Evolutionary conservation across 2,329 filamentous ascomycete genomes (phyloP), one percentile per base, ranked within the genome.

Genomic region (Didymella glomerata): DNA sequence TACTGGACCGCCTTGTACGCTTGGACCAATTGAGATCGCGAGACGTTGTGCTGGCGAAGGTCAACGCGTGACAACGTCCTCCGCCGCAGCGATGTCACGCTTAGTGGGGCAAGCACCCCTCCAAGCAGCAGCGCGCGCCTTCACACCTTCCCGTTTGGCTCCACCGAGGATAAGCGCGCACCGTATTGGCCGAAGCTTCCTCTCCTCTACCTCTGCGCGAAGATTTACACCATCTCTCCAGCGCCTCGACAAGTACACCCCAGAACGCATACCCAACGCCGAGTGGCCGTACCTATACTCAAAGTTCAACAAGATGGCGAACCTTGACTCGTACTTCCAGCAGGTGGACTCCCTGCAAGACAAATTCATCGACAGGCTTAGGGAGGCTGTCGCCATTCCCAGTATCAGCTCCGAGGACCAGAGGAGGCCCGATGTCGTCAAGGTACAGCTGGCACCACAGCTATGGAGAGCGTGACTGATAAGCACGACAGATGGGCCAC

Each of bases 331-430:
- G 65, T 98, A 90, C 84, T 98, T 97, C 85, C 88, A 92, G 81
- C 88, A 97, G 85, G 92, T 97, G 71, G 93, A 97, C 79, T 81
- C 81, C 76, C 84, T 93, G 72, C 86, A 92, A 49, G 86, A 88
- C 67, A 83, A 87, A 75, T 97, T 97, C 81, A 96, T 97, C 79
- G 90, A 96, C 71, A 90, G 94, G 69, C 87, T 99, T 61, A 86
- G 91, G 74, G 88, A 93, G 79, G 95, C 95, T 54, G 95, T 99
- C 60, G 94, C 93, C 51, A 99, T 99, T 72, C 95, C 95, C 20
- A 99, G 95, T 64, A 86, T 99, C 76, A 98, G 94, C 32, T 91
- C 94, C 47, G 93, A 97, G 64, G 92, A 95, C 74, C 89, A 90
- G 68, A 89, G 92, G 74, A 89, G 95, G 60, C 89, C 89, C 54